phyloP scores from a whole-genome alignment of 2,329 filamentous ascomycete genomes.

The Cladosporium colombiae region DNA sequence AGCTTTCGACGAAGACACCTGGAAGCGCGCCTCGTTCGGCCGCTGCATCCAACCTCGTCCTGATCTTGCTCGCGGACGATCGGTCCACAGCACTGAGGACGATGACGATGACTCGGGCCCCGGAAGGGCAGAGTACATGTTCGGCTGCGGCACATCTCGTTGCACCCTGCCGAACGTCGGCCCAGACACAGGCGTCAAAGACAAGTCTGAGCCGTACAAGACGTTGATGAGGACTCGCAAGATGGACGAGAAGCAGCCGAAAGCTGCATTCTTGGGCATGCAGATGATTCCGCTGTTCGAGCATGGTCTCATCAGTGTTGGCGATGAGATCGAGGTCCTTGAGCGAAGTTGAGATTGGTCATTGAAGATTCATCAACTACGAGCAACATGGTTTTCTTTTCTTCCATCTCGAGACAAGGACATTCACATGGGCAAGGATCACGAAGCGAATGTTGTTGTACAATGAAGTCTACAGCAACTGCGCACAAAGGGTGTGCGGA shows the following conservation, averaged over 20 bases:
- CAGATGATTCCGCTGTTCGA: constrained; percentile 37
- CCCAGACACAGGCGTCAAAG: constrained; percentile 55
- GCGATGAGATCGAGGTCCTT: constrained; percentile 35
- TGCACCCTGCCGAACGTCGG: constrained; percentile 74
- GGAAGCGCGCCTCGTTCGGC: constrained; percentile 62
- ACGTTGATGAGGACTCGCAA: constrained; percentile 34
- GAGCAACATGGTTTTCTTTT: neutral
- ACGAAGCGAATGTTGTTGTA: neutral
- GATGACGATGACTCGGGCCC: neutral
- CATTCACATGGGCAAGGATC: neutral
- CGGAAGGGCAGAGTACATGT: constrained; percentile 49
- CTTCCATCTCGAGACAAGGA: neutral
- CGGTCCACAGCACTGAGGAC: neutral
- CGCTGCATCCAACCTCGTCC: constrained; percentile 21
- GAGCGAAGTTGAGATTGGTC: constrained; percentile 20
- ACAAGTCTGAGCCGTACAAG: constrained; percentile 34
- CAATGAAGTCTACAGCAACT: neutral
- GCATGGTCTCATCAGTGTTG: constrained; percentile 32
- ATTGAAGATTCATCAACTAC: neutral
- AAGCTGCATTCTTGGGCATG: constrained; percentile 37
- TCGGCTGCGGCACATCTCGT: constrained; percentile 65
- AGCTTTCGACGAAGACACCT: constrained; percentile 69
- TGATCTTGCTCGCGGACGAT: neutral
- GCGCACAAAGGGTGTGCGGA: neutral
- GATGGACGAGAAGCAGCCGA: constrained; percentile 26